Percentiles rank a stretch among this genome's conserved stretches.
Conservation (phyloP, 2,329 filamentous ascomycete genomes). For the Fusarium chuoi region DNA sequence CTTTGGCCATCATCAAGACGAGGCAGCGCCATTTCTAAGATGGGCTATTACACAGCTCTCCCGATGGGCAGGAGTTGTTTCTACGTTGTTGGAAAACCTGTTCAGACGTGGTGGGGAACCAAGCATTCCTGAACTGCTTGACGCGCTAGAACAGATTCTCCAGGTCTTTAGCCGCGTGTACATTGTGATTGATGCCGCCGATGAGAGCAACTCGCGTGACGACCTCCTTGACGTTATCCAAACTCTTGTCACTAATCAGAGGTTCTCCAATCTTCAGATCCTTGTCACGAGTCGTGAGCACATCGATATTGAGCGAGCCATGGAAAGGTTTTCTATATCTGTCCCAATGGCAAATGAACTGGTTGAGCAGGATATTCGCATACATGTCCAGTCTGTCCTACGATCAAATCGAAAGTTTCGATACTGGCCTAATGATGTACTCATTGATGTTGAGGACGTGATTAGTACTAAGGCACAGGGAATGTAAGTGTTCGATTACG, state of each 20-base stretch:
- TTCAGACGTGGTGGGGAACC: accelerated
- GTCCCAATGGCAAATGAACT: neutral
- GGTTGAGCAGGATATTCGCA: neutral
- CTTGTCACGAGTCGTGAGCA: neutral
- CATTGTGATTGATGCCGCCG: neutral
- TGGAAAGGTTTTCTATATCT: accelerated
- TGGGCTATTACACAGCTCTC: neutral
- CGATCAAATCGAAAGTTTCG: accelerated
- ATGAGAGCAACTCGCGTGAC: neutral
- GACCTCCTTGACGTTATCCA: accelerated
- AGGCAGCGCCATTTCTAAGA: neutral
- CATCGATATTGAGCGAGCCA: neutral
- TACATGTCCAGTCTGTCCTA: neutral
- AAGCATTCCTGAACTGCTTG: accelerated
- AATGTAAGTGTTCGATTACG: accelerated
- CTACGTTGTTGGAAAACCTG: accelerated
- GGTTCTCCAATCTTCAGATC: accelerated
- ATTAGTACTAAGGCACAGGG: accelerated
- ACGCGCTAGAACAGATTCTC: accelerated
- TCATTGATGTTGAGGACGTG: accelerated
- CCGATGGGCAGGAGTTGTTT: accelerated
- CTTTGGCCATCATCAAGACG: neutral
- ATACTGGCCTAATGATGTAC: neutral
- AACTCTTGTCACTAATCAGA: accelerated
- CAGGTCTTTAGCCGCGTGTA: accelerated